Evolutionary conservation across 2,329 filamentous ascomycete species (phyloP), one percentile per base, ranked within the genome.

Genomic region (Alternaria consortialis): DNA sequence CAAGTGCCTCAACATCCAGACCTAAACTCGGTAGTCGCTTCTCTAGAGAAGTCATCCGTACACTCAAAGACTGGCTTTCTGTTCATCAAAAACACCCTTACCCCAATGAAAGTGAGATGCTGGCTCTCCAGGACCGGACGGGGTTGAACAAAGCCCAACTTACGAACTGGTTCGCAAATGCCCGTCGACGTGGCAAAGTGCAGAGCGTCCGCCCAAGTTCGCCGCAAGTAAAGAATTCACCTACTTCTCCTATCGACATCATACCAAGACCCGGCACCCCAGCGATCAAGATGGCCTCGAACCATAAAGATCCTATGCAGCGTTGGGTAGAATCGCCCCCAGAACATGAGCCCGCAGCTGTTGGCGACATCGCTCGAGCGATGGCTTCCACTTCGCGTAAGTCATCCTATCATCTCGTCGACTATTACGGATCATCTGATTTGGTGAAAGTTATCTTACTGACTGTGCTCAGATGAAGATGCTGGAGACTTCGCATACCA

Each of bases 261-360:
- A 68, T 68, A 1, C 67, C 62, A 8, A 62, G 71, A 17, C 71
- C 71, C 50, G 68, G 63, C 1, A 73, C 71, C 2, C 71, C 71
- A 1, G 71, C 71, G 12, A 20, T 65, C 11, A 56, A 42, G 13
- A 58, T 53, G 15, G 51, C 50, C 2, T 47, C 44, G 5, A 37
- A 55, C 7, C 52, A 56, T 1, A 68, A 69, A 48, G 64, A 70
- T 37, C 72, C 72, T 1, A 59, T 74, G 61, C 66, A 74, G 37
- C 64, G 72, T n/a, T 74, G 72, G 72, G 65, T 70, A 27, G 66
- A 72, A 23, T 74, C 71, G 4, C 72, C 72, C 5, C 72, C 72
- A 1, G 72, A 74, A 55, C 67, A 71, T 48, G 72, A 74, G 48
- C 69, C 70, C 3, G 72, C 71, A 31, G 64, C 65, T 25, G 66